Percentiles rank a stretch among this genome's conserved stretches.
phyloP scores from a whole-genome alignment of 208 protist species.

The Trypanosoma mega region DNA sequence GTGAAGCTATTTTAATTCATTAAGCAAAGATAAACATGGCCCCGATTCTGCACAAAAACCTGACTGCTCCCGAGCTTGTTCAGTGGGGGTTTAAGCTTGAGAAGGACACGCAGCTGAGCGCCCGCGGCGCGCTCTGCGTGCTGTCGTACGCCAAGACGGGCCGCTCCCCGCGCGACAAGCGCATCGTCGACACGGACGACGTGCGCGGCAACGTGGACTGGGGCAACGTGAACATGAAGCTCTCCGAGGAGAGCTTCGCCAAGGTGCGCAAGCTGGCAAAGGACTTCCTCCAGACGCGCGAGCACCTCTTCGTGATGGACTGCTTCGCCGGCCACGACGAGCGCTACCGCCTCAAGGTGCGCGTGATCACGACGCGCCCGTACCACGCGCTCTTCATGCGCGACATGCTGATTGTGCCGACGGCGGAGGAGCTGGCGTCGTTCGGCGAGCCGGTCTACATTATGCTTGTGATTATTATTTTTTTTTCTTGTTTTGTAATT shows the following conservation, averaged over 20 bases:
- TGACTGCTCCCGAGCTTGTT: conserved; percentile 42
- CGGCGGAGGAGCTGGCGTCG: conserved; percentile 78
- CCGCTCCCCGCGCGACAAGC: conserved; percentile 93
- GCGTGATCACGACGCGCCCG: conserved; percentile 89
- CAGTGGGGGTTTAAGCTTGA: conserved; percentile 67
- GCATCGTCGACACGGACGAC: conserved; percentile 82
- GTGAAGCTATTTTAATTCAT: too few relatives aligned
- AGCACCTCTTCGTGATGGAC: conserved; percentile 95
- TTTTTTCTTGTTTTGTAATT: conserved; percentile 20
- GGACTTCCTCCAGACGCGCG: conserved; percentile 92
- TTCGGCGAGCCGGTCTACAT: conserved; percentile 95
- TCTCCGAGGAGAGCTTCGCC: conserved; percentile 89
- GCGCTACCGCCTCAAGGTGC: conserved; percentile 92
- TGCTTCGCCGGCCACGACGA: conserved; percentile 92
- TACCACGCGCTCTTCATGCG: conserved; percentile 97
- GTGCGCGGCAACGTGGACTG: conserved; percentile 90
- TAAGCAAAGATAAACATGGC: conserved; percentile 21
- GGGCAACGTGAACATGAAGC: conserved; percentile 93
- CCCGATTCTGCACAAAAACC: conserved; percentile 46
- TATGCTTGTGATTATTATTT: too few relatives aligned
- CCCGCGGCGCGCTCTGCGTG: conserved; percentile 83
- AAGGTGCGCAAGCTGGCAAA: conserved; percentile 89
- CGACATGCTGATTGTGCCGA: conserved; percentile 96
- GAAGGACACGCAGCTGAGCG: conserved; percentile 70
- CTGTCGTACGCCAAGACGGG: conserved; percentile 92